Conservation (phyloP, 176 grass and related monocot species). For the Aegilops sharonensis region DNA sequence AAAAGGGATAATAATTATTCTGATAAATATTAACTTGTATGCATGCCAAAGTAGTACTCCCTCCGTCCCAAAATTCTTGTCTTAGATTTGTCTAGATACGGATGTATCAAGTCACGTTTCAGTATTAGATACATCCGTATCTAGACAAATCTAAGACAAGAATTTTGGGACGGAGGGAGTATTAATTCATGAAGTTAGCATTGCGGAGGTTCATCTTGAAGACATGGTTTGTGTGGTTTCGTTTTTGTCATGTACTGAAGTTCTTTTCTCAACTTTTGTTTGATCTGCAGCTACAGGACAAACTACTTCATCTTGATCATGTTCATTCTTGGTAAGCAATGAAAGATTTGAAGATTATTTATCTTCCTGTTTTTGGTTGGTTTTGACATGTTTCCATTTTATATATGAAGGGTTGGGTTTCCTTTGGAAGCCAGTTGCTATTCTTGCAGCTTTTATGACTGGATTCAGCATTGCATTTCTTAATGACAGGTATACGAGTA, state of each 20-base stretch:
- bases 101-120: no score
- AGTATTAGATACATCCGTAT: no score
- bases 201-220: neutral
- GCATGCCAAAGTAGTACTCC: neutral
- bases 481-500: conserved; percentile 70
- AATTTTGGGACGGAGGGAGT: neutral
- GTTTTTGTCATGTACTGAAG: conserved; percentile 6
- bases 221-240: neutral
- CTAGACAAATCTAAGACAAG: no score
- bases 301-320: conserved; percentile 78
- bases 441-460: conserved; percentile 83
- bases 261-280: conserved; percentile 12
- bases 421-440: conserved; percentile 83
- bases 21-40: neutral
- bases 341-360: conserved; percentile 24
- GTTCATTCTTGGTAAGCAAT: conserved; percentile 71
- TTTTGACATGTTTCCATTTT: conserved; percentile 32
- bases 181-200: neutral
- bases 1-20: neutral
- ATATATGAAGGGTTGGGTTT: conserved; percentile 66
- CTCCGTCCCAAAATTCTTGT: no score
- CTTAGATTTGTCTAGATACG: no score
- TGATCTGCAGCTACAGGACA: conserved; percentile 80
- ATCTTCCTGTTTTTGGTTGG: neutral
- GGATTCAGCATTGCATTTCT: conserved; percentile 82